Evolutionary conservation across 768 basidiomycete species (phyloP).

Genomic region (Tephrocybe rancida): DNA sequence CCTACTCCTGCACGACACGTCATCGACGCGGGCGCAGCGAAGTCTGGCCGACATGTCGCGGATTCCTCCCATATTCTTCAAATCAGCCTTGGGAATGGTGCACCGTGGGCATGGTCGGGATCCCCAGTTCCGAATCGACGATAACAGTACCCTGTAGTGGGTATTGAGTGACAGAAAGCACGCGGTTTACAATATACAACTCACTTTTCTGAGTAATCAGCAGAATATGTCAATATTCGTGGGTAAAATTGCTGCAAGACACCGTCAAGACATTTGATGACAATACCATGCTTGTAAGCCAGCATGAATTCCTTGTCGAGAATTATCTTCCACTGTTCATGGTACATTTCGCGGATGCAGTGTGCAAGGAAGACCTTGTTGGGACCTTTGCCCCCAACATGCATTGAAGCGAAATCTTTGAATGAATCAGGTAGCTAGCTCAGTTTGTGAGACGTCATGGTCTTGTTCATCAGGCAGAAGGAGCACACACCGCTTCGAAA

Average conservation of each 20-base stretch:
- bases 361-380: slow-evolving; percentile 13
- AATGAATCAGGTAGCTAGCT: slow-evolving; percentile 32
- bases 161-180: too few species aligned
- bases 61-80: slow-evolving; percentile 30
- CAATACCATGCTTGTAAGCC: slow-evolving; percentile 32
- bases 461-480: background rate
- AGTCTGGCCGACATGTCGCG: slow-evolving; percentile 17
- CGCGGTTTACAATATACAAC: too few species aligned
- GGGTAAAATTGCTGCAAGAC: slow-evolving; percentile 31
- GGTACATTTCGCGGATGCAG: background rate
- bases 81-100: slow-evolving; percentile 25
- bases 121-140: slow-evolving; percentile 27
- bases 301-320: slow-evolving; percentile 28
- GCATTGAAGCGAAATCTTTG: slow-evolving; percentile 19
- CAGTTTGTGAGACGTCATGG: too few species aligned
- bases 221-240: slow-evolving; percentile 34
- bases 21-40: background rate
- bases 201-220: slow-evolving; percentile 39
- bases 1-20: too few species aligned
- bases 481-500: slow-evolving; percentile 18
- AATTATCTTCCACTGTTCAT: background rate
- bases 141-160: too few species aligned
- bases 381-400: slow-evolving; percentile 12
- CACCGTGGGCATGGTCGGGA: slow-evolving; percentile 43
- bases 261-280: slow-evolving; percentile 32